Evolutionary conservation across 177 flowering plant genomes (phyloP).

Genomic region (Vitis hybrid): DNA sequence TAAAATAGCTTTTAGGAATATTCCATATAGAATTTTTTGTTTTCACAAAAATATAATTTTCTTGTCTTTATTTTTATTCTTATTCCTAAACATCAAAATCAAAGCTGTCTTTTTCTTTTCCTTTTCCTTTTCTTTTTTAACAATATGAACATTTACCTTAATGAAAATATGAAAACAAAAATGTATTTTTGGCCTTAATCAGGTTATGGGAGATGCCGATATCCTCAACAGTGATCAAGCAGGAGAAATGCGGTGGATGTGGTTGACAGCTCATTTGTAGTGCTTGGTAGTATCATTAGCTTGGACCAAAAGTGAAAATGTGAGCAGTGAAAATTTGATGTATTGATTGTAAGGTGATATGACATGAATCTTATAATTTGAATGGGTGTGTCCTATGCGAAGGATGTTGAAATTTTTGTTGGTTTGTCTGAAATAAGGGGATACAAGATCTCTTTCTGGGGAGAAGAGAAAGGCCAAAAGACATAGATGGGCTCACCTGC

Average conservation of each 20-base stretch:
- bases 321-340: not conserved
- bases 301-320: not conserved
- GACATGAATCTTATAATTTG: not conserved
- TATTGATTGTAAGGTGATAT: too few species aligned
- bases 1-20: too few species aligned
- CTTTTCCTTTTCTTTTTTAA: not conserved
- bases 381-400: not conserved
- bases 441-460: not conserved
- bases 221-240: conserved; percentile 47
- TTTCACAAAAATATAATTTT: too few species aligned
- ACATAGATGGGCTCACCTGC: not conserved
- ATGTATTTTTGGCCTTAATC: not conserved
- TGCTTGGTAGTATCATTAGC: not conserved
- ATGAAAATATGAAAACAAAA: too few species aligned
- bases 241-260: not conserved
- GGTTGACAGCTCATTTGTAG: conserved; percentile 12
- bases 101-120: not conserved
- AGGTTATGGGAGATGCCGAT: conserved; percentile 66
- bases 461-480: not conserved
- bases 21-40: too few species aligned
- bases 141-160: too few species aligned
- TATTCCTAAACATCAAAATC: not conserved
- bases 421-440: conserved; percentile 6
- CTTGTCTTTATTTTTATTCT: too few species aligned
- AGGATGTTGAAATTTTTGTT: not conserved